Base-by-base conservation (phyloP, 768 basidiomycete genomes). In the Crassisporium funariophilum region DNA sequence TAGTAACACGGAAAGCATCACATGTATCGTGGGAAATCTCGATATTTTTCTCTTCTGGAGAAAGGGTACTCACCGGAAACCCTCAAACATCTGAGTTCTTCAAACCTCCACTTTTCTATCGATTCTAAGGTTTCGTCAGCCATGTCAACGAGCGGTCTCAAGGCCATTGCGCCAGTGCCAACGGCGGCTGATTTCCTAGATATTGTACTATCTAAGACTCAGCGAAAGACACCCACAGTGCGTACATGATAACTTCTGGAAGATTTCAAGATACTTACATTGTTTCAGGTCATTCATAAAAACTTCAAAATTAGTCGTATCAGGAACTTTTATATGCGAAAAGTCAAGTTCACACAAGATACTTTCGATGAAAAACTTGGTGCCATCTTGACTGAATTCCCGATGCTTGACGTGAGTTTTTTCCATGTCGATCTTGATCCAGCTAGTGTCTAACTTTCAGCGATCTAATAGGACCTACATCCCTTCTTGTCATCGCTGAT, bases 301-400 rank as follows among this genome's bases (percentile, higher is more conserved):
- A 98, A 98, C 77, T 98, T 97, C 78, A 98, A 99, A 76, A 99
- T 99, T 69, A 94, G 92, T 56, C 88, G 95, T 57, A 98, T 98
- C 72, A 83, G 95, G 52, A 92, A 93, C 60, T 93, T 93, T 63
- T 97, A 99, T 70, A 98, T 98, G 95, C 85, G 95, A 66, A 99
- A 99, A 70, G 95, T 99, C 72, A 98, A 95, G 70, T 98, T 97
- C 67, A 95, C 95, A 2, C 94, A 98, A 67, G 94, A 98, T 62
- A 78, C 89, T 12, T 98, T 98, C 56, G 94, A 97, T 50, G 95
- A 98, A 70, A 95, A 98, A 65, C 80, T 99, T 22, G 85, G 85
- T 45, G 87, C 85, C 24, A 99, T 99, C 64, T 74, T 99, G 62
- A 81, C 85, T 35, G 97, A 99, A 67, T 99, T 99, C 74, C 97